Conservation (phyloP, 495 filamentous ascomycete genomes). For the Cercophora scortea region DNA sequence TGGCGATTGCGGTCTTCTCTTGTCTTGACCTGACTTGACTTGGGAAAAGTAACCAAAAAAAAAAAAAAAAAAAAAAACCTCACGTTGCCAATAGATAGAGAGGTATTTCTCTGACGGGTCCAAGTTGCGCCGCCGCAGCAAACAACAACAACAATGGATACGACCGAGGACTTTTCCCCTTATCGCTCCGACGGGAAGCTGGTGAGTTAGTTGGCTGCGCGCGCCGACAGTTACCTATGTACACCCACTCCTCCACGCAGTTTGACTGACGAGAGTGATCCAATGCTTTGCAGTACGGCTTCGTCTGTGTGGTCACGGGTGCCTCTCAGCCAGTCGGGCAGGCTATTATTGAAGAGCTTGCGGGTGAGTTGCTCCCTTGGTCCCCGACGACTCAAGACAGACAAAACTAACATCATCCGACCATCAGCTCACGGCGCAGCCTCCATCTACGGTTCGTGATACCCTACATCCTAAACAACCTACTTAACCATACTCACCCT, state of each 20-base stretch:
- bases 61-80: background rate
- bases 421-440: slow-evolving; percentile 51
- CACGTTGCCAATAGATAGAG: too few relatives aligned
- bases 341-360: slow-evolving; percentile 50
- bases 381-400: too few relatives aligned
- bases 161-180: slow-evolving; percentile 47
- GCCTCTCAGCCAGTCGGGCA: slow-evolving; percentile 49
- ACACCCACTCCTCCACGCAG: background rate
- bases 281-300: slow-evolving; percentile 39
- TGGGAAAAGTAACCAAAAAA: too few relatives aligned
- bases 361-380: slow-evolving; percentile 29
- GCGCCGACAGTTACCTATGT: background rate
- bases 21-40: too few relatives aligned
- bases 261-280: background rate
- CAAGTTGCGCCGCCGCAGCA: too few relatives aligned
- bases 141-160: slow-evolving; percentile 21
- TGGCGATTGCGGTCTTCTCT: too few relatives aligned
- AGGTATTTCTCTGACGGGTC: too few relatives aligned
- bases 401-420: slow-evolving; percentile 3
- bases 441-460: slow-evolving; percentile 46
- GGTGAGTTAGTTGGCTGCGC: slow-evolving; percentile 22
- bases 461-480: background rate
- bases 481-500: background rate
- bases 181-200: slow-evolving; percentile 54
- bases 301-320: slow-evolving; percentile 55